A percentile compares a stretch with the other conserved stretches of the same genome.
These are phyloP conservation scores for Fraxinus nigra DNA, from an alignment of 305 asterid genomes.

Conservation along the genomic window DNA sequence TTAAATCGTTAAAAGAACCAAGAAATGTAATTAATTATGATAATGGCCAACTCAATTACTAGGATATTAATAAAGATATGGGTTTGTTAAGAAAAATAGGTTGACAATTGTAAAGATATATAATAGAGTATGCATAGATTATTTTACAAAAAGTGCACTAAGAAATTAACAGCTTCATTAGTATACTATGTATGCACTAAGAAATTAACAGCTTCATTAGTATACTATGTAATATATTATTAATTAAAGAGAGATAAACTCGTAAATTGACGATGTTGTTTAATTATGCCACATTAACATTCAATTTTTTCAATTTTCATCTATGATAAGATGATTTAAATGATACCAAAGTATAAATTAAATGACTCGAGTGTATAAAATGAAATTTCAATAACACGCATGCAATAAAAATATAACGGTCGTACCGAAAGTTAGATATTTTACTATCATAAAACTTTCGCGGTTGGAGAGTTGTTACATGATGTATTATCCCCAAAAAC, in stretches of 20 bases:
- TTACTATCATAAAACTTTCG: neutral
- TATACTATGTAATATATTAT: no score
- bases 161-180: slow-evolving; percentile 24
- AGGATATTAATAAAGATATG: slow-evolving; percentile 40
- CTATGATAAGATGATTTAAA: neutral
- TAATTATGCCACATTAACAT: neutral
- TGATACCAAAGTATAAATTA: neutral
- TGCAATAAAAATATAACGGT: neutral
- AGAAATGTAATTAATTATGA: slow-evolving; percentile 2
- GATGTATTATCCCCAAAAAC: neutral
- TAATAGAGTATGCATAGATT: slow-evolving; percentile 13
- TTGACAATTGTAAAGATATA: slow-evolving; percentile 37
- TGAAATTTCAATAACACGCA: neutral
- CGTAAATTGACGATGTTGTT: neutral
- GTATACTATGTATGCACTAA: neutral
- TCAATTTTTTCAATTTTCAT: neutral
- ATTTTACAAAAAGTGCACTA: slow-evolving; percentile 31
- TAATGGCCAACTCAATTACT: slow-evolving; percentile 37
- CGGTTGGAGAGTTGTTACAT: neutral
- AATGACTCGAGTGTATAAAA: neutral
- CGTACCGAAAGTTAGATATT: neutral
- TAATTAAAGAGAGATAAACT: neutral
- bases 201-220: slow-evolving; percentile 32
- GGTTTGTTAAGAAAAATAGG: slow-evolving; percentile 41
- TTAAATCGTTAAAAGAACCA: neutral